Evolutionary conservation across 768 basidiomycete genomes (phyloP).

Genomic region (Suillus subluteus): DNA sequence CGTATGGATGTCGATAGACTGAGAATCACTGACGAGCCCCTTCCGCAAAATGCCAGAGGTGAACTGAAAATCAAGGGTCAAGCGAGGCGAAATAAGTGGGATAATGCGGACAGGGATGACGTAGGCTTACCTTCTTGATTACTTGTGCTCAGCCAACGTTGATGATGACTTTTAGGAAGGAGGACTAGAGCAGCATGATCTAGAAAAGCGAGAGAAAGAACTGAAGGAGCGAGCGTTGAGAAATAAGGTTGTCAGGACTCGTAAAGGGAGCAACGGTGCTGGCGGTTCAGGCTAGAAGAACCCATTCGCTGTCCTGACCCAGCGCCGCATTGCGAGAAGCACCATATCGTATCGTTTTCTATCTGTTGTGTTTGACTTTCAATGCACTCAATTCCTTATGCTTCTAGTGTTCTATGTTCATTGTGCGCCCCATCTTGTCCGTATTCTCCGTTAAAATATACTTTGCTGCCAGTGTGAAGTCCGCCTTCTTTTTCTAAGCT

Average conservation of each 20-base stretch:
- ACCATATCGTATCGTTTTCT: neutral
- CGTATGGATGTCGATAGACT: slow-evolving; percentile 28
- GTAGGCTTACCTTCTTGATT: slow-evolving; percentile 6
- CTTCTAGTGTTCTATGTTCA: slow-evolving; percentile 1
- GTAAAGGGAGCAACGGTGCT: slow-evolving; percentile 49
- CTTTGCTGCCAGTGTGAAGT: neutral
- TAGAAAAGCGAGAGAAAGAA: slow-evolving; percentile 76
- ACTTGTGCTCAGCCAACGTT: neutral
- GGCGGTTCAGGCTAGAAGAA: slow-evolving; percentile 11
- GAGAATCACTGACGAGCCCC: slow-evolving; percentile 32
- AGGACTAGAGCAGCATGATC: slow-evolving; percentile 40
- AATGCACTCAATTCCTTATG: slow-evolving; percentile 1
- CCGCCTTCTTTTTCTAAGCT: neutral
- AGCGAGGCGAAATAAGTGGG: slow-evolving; percentile 61
- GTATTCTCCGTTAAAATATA: slow-evolving; percentile 4
- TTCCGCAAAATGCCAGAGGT: slow-evolving; percentile 37
- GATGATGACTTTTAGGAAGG: slow-evolving; percentile 15
- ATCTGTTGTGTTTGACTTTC: neutral
- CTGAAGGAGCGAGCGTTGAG: slow-evolving; percentile 80
- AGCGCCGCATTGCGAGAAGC: neutral
- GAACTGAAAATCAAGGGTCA: slow-evolving; percentile 83
- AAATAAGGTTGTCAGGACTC: slow-evolving; percentile 79
- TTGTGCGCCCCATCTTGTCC: neutral
- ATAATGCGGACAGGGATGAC: slow-evolving; percentile 31
- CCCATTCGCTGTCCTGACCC: neutral